A percentile compares a stretch with the other conserved stretches of the same genome.
phyloP scores from a whole-genome alignment of 306 rosid species.

The Cicer bijugum region DNA sequence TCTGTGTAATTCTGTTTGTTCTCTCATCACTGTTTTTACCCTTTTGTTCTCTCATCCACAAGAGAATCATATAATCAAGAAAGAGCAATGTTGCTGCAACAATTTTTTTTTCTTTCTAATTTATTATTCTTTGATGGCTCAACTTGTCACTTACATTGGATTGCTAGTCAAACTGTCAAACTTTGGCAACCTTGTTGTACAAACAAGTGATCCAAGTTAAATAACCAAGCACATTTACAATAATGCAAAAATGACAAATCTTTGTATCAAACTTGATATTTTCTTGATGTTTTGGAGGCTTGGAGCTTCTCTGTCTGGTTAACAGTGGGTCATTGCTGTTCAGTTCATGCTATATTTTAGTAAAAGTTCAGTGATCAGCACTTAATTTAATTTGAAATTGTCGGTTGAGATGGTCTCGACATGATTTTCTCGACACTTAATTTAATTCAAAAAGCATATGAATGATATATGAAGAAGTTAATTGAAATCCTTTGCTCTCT shows the following conservation, averaged over 20 bases:
- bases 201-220: neutral
- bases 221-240: neutral
- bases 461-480: slow-evolving; percentile 19
- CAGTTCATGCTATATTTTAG: neutral
- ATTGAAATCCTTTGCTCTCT: slow-evolving; percentile 23
- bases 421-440: slow-evolving; percentile 6
- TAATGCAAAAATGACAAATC: too few relatives aligned
- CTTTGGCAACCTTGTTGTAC: neutral
- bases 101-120: neutral
- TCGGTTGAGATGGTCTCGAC: neutral
- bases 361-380: neutral
- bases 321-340: neutral
- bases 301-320: neutral
- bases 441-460: neutral
- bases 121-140: neutral
- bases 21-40: neutral
- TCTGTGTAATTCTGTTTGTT: neutral
- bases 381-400: slow-evolving; percentile 27
- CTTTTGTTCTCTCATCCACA: neutral
- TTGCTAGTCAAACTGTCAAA: neutral
- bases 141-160: neutral
- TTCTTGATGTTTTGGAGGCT: too few relatives aligned
- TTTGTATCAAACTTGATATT: too few relatives aligned
- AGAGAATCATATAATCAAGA: neutral
- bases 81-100: neutral